phyloP scores from a whole-genome alignment of 1,284 basidiomycete genomes.

The Malassezia brasiliensis region DNA sequence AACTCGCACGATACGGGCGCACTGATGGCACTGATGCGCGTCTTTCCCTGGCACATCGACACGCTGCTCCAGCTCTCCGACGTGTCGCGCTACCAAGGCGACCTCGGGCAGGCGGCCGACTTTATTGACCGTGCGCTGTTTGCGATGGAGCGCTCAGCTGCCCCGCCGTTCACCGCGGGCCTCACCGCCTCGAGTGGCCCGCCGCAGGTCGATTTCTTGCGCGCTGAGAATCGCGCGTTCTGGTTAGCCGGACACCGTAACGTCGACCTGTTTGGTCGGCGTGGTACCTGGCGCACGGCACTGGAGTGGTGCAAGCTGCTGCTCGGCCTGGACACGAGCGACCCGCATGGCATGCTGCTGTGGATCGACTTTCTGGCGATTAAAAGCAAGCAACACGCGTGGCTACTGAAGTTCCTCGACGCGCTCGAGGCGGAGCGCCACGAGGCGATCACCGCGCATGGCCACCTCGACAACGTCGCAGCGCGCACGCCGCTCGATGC shows the following conservation, averaged over 20 bases:
- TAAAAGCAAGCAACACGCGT: slow-evolving; percentile 33
- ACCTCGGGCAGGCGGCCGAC: slow-evolving; percentile 42
- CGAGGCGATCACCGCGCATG: neutral
- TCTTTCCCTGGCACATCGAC: slow-evolving; percentile 46
- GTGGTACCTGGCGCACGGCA: slow-evolving; percentile 45
- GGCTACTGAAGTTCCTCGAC: slow-evolving; percentile 34
- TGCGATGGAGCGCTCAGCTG: slow-evolving; percentile 38
- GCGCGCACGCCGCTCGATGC: slow-evolving; percentile 28
- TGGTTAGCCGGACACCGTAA: slow-evolving; percentile 42
- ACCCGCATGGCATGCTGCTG: slow-evolving; percentile 42
- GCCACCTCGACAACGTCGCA: slow-evolving; percentile 13
- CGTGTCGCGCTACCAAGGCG: slow-evolving; percentile 42
- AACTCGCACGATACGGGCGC: slow-evolving; percentile 37
- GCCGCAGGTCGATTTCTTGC: slow-evolving; percentile 33
- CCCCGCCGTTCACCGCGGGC: slow-evolving; percentile 30
- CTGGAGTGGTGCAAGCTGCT: slow-evolving; percentile 45
- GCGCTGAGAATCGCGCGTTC: slow-evolving; percentile 41
- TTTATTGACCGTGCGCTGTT: slow-evolving; percentile 44
- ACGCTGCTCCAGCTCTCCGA: slow-evolving; percentile 43
- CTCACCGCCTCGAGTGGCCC: slow-evolving; percentile 34
- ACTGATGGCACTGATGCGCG: slow-evolving; percentile 33
- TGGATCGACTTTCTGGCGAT: slow-evolving; percentile 47
- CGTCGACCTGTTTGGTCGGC: slow-evolving; percentile 34
- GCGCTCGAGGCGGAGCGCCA: slow-evolving; percentile 24
- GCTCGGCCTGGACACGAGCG: slow-evolving; percentile 31